Evolutionary conservation across 441 rosid genomes (phyloP).

Genomic region (Populus hybrid): DNA sequence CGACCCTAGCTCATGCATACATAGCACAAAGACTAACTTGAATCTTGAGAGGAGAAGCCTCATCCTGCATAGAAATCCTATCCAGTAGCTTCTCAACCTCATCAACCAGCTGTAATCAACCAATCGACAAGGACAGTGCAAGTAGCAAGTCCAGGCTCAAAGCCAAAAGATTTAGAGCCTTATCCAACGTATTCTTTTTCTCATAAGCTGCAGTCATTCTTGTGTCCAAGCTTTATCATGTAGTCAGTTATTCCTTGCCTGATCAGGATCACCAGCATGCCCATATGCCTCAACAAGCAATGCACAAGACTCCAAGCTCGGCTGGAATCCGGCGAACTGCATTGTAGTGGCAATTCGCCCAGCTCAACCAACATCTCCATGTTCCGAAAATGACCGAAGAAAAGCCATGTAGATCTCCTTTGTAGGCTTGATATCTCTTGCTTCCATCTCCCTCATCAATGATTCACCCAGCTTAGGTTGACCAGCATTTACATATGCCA

Average conservation of each 20-base stretch:
- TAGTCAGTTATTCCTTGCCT: constrained; percentile 52
- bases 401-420: constrained; percentile 64
- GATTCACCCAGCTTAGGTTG: constrained; percentile 41
- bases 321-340: constrained; percentile 41
- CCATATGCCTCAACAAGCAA: constrained; percentile 61
- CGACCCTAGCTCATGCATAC: constrained; percentile 52
- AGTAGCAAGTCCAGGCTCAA: constrained; percentile 67
- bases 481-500: constrained; percentile 63
- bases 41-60: constrained; percentile 58
- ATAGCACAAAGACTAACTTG: constrained; percentile 77
- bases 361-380: constrained; percentile 47
- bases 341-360: constrained; percentile 35
- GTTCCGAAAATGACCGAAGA: constrained; percentile 56
- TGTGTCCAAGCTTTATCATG: constrained; percentile 51
- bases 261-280: constrained; percentile 42
- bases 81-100: constrained; percentile 73
- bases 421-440: constrained; percentile 43
- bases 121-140: constrained; percentile 70
- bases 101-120: constrained; percentile 64
- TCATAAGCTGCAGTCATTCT: constrained; percentile 63
- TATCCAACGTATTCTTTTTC: constrained; percentile 58
- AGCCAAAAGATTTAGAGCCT: constrained; percentile 70
- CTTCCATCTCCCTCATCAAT: constrained; percentile 53
- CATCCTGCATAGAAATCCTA: constrained; percentile 70
- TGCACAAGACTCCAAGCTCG: constrained; percentile 46